Percentiles rank a stretch among this genome's conserved stretches.
phyloP scores from a whole-genome alignment of 2,329 filamentous ascomycete species.

The Penicillium sp. region DNA sequence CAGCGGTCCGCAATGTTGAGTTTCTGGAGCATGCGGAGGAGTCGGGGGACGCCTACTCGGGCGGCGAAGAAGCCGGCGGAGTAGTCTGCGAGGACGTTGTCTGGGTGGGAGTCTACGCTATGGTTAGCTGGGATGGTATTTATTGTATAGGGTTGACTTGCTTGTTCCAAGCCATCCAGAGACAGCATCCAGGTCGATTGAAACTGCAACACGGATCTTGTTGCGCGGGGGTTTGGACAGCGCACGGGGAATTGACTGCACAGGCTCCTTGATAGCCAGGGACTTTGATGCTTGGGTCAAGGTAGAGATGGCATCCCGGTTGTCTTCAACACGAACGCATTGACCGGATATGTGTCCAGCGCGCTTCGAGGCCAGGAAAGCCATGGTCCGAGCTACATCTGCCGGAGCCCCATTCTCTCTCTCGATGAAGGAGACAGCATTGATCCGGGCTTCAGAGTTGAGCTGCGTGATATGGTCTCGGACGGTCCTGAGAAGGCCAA shows the following conservation, averaged over 20 bases:
- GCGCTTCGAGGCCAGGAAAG: slow-evolving; percentile 48
- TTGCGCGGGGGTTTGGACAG: slow-evolving; percentile 10
- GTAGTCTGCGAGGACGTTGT: slow-evolving; percentile 54
- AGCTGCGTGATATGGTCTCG: slow-evolving; percentile 53
- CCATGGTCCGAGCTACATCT: slow-evolving; percentile 48
- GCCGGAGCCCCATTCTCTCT: slow-evolving; percentile 43
- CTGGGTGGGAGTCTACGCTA: slow-evolving; percentile 37
- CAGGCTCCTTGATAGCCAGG: neutral
- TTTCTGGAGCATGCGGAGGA: slow-evolving; percentile 52
- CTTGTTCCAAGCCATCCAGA: slow-evolving; percentile 58
- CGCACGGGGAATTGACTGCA: slow-evolving; percentile 1
- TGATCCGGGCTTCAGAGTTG: slow-evolving; percentile 49
- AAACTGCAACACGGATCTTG: slow-evolving; percentile 27
- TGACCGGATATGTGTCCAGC: slow-evolving; percentile 53
- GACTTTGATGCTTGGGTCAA: neutral
- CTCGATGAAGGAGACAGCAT: slow-evolving; percentile 48
- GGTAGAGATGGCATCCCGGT: slow-evolving; percentile 35
- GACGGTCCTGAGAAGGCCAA: slow-evolving; percentile 48
- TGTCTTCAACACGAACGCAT: slow-evolving; percentile 49
- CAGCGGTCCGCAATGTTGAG: slow-evolving; percentile 49
- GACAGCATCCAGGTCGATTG: slow-evolving; percentile 55
- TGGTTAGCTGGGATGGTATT: neutral
- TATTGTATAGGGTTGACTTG: slow-evolving; percentile 5
- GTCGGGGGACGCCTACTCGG: slow-evolving; percentile 52
- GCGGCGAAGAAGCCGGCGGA: slow-evolving; percentile 53